Evolutionary conservation across 1,284 basidiomycete species (phyloP), one percentile per base, ranked within the genome.

Genomic region (Coniferiporia weirii): DNA sequence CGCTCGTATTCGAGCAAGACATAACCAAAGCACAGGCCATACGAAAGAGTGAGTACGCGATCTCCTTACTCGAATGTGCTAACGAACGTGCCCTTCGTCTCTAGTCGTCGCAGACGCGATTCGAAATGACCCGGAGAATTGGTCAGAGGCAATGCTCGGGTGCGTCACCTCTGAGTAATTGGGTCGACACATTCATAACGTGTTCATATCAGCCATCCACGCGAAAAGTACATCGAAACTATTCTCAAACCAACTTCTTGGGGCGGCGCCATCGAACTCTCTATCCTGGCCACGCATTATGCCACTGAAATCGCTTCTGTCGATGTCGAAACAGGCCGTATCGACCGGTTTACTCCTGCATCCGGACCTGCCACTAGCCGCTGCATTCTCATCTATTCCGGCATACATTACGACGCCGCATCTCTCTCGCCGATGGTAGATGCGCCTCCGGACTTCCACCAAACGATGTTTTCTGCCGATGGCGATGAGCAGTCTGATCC

Each of bases 231-330:
- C 70, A 89, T 94, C 64, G 66, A 77, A 4, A 89, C 87, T 4
- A 97, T 98, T 61, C 75, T 85, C 47, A 87, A 87, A 52, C 84
- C 90, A 1, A 75, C 82, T 1, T 84, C 89, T 0, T 98, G 95
- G 95, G 95, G 95, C 47, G 95, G 95, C 13, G 95, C 95, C 1
- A 96, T 97, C 68, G 92, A 95, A 68, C 82, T 95, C 12, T 76
- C 85, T 2, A 85, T 96, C 64, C 85, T 97, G 61, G 85, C 94
- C 1, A 74, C 83, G 10, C 83, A 94, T 70, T 96, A 87, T 70
- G 73, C 76, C 38, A 89, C 90, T 0, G 94, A 96, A 72, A 96
- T 98, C 50, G 83, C 85, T 5, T 93, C 90, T 56, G 80, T 97
- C 57, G 95, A 98, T 69, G 91, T 98, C 52, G 89, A 95, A 68